phyloP scores from a whole-genome alignment of 2,329 filamentous ascomycete genomes.

The Nannizziopsis barbatae region DNA sequence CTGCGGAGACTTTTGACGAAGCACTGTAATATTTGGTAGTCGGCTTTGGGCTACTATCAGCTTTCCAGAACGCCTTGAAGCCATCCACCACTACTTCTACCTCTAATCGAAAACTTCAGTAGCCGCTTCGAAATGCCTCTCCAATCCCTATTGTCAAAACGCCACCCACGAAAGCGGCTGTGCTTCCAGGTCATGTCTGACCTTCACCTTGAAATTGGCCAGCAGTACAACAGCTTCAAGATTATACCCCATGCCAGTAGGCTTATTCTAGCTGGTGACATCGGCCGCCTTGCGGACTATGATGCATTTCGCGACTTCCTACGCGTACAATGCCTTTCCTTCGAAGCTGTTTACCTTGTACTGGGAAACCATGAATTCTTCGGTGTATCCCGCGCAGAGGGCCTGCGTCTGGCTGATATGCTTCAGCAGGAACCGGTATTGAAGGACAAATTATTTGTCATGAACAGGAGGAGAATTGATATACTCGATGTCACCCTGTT shows the following conservation, averaged over 20 bases:
- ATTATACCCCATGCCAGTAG: slow-evolving; percentile 12
- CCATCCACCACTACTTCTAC: no score
- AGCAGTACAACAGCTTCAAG: slow-evolving; percentile 13
- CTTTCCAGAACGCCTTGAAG: no score
- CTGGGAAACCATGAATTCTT: slow-evolving; percentile 33
- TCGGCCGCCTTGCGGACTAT: slow-evolving; percentile 24
- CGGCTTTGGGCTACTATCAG: no score
- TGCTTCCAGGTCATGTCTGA: slow-evolving; percentile 14
- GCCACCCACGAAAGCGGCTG: no score
- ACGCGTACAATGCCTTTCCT: no score
- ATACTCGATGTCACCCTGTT: slow-evolving; percentile 36
- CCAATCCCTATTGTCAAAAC: no score
- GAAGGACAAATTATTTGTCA: slow-evolving; percentile 15
- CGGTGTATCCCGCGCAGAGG: slow-evolving; percentile 20
- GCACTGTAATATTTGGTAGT: no score
- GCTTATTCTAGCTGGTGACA: slow-evolving; percentile 26
- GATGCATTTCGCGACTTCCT: slow-evolving; percentile 21
- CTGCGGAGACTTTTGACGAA: no score
- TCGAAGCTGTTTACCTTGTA: slow-evolving; percentile 25
- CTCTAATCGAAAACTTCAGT: no score
- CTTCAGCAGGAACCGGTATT: slow-evolving; percentile 17
- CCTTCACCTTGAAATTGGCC: slow-evolving; percentile 13
- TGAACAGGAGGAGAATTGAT: slow-evolving; percentile 19
- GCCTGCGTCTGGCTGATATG: slow-evolving; percentile 14
- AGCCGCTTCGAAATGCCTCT: no score